phyloP scores from a whole-genome alignment of 345 rosid genomes.

The Citrus glauca region DNA sequence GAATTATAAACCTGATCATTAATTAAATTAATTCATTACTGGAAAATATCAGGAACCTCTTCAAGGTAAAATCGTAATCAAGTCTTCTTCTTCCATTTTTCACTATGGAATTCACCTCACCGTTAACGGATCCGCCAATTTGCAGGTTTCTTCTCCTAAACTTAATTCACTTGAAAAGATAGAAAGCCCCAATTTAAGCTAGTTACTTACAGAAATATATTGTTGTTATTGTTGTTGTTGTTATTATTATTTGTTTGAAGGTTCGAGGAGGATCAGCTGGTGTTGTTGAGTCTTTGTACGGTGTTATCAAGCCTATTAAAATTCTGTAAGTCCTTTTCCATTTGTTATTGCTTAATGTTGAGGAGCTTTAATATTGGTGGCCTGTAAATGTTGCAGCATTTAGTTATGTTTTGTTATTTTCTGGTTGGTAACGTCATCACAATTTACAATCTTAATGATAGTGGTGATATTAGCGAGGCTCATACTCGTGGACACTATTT shows the following conservation, averaged over 20 bases:
- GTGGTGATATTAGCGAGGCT: neutral
- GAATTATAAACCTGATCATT: neutral
- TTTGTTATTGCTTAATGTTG: neutral
- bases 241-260: constrained; percentile 24
- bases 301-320: constrained; percentile 69
- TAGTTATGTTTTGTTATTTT: neutral
- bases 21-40: no score
- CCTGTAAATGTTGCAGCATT: neutral
- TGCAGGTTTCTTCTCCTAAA: constrained; percentile 48
- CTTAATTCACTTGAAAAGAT: neutral
- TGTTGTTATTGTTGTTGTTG: no score
- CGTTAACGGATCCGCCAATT: constrained; percentile 62
- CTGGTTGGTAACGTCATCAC: neutral
- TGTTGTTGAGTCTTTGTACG: constrained; percentile 74
- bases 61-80: constrained; percentile 66
- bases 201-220: neutral
- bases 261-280: constrained; percentile 93
- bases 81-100: constrained; percentile 63
- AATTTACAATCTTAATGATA: neutral
- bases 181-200: neutral
- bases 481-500: no score
- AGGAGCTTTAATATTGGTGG: neutral
- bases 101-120: constrained; percentile 71
- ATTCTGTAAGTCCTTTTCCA: constrained; percentile 43
- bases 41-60: constrained; percentile 52